Evolutionary conservation across 176 grass and related monocot species (phyloP).

Genomic region (Tillandsia fasciculata): DNA sequence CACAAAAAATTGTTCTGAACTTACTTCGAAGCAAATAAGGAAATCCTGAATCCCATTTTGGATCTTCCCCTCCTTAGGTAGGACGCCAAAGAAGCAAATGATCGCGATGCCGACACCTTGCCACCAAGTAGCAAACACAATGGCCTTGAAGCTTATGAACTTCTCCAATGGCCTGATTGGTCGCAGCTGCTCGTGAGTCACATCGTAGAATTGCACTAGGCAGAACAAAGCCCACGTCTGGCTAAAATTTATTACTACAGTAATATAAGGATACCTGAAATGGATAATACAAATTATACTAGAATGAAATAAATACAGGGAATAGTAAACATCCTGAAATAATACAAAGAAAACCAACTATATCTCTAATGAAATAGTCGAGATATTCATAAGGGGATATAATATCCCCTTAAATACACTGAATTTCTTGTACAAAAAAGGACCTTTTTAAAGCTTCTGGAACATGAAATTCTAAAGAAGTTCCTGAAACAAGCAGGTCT

Average conservation of each 20-base stretch:
- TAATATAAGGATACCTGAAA: slow-evolving; percentile 74
- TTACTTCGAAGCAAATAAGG: slow-evolving; percentile 84
- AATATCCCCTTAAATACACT: neutral
- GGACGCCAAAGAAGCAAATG: slow-evolving; percentile 54
- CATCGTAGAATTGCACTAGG: slow-evolving; percentile 83
- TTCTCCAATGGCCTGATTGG: slow-evolving; percentile 72
- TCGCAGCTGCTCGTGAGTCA: slow-evolving; percentile 54
- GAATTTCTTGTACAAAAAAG: too few relatives aligned
- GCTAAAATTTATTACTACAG: slow-evolving; percentile 84
- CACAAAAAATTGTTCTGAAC: neutral
- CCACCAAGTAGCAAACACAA: slow-evolving; percentile 99
- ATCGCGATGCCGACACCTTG: slow-evolving; percentile 71
- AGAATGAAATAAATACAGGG: neutral
- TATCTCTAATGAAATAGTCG: neutral
- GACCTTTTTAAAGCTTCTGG: too few relatives aligned
- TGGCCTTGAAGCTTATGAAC: slow-evolving; percentile 98
- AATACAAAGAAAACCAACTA: too few relatives aligned
- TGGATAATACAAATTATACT: slow-evolving; percentile 2
- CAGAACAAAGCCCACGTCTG: slow-evolving; percentile 91
- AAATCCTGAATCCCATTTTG: slow-evolving; percentile 83
- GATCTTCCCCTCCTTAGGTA: slow-evolving; percentile 51
- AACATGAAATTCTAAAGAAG: too few relatives aligned
- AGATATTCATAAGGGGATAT: neutral
- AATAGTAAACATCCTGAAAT: too few relatives aligned
- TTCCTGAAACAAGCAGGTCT: too few relatives aligned